Conservation (phyloP, 73 alveolate genomes). For the Durusdinium trenchii region DNA sequence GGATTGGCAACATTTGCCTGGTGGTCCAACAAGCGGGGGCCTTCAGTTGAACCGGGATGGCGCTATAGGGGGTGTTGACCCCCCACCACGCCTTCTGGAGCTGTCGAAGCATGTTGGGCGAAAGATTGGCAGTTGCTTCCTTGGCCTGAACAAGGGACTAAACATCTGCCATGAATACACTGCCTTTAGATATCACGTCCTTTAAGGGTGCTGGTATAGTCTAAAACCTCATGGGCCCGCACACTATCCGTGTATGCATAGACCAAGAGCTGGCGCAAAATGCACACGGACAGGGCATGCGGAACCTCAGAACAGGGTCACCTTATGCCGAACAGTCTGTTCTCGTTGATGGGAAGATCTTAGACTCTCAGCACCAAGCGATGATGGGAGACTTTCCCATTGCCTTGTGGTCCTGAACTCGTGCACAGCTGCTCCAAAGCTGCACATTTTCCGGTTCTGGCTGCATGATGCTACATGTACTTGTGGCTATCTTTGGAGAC, state of each 20-base stretch:
- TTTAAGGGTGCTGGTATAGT: too few species aligned
- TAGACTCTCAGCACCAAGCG: constrained; percentile 11
- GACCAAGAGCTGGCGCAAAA: constrained; percentile 78
- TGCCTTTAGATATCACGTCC: too few species aligned
- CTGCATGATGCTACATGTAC: too few species aligned
- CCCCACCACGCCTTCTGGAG: constrained; percentile 44
- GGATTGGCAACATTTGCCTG: not conserved
- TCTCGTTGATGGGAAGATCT: not conserved
- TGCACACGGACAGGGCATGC: constrained; percentile 80
- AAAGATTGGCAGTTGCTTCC: constrained; percentile 77
- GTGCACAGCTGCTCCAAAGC: too few species aligned
- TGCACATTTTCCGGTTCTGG: too few species aligned
- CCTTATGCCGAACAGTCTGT: not conserved
- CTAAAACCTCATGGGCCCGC: not conserved
- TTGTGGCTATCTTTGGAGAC: too few species aligned
- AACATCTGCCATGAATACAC: not conserved
- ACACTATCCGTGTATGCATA: constrained; percentile 85
- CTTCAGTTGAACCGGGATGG: not conserved
- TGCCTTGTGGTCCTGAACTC: constrained; percentile 60
- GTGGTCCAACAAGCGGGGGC: not conserved
- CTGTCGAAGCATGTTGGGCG: constrained; percentile 90
- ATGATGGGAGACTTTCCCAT: constrained; percentile 89
- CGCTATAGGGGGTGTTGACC: not conserved
- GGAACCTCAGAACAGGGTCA: not conserved
- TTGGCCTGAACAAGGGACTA: constrained; percentile 3